These are phyloP conservation scores for Pyrus bretschneideri DNA, from an alignment of 306 rosid genomes.

Conservation along the genomic window DNA sequence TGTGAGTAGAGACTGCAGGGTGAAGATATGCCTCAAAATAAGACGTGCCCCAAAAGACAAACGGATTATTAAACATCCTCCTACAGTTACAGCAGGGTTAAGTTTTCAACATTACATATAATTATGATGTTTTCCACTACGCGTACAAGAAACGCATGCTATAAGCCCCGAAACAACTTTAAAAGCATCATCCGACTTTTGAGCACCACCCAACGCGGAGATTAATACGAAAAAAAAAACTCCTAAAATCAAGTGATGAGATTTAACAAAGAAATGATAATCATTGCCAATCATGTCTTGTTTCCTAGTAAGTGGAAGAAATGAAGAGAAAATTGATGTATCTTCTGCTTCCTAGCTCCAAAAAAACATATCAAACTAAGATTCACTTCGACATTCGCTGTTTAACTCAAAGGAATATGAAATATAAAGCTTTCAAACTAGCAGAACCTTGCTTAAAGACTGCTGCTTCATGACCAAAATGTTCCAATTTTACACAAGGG, in stretches of 20 bases:
- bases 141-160: conserved; percentile 27
- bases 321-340: conserved; percentile 3
- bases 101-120: conserved; percentile 15
- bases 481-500: neutral
- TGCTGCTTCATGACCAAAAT: neutral
- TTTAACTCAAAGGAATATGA: neutral
- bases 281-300: conserved; percentile 5
- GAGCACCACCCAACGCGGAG: neutral
- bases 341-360: conserved; percentile 9
- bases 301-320: conserved; percentile 1
- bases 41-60: neutral
- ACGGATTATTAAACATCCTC: conserved; percentile 1
- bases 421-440: neutral
- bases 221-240: neutral
- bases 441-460: too few species aligned
- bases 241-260: neutral
- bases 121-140: conserved; percentile 32
- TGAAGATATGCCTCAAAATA: neutral
- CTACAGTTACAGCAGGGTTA: conserved; percentile 16
- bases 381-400: neutral
- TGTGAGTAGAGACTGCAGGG: neutral
- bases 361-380: neutral
- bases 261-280: conserved; percentile 11
- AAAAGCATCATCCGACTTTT: conserved; percentile 7
- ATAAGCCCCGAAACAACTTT: neutral